Percentiles rank a stretch among this genome's conserved stretches.
These are phyloP conservation scores for Tetrapisispora arboricola DNA, from an alignment of 805 yeast genomes.

Conservation along the genomic window DNA sequence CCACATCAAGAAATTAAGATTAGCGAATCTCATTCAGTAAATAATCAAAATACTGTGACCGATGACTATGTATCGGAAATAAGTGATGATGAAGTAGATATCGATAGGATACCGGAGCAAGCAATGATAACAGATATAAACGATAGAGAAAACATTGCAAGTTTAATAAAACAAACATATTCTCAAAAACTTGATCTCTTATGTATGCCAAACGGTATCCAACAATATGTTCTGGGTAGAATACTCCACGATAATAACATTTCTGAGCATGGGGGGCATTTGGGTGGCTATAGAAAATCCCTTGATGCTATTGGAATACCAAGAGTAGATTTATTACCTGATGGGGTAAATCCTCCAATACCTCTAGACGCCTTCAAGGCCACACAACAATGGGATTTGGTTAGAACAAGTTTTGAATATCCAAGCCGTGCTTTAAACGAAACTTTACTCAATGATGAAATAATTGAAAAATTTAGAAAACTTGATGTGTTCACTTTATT, in stretches of 20 bases:
- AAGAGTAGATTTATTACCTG: constrained; percentile 19
- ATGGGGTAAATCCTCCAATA: constrained; percentile 27
- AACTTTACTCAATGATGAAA: constrained; percentile 6
- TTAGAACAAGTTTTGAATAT: no score
- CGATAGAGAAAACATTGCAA: constrained; percentile 5
- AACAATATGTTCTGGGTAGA: constrained; percentile 26
- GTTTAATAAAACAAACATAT: constrained; percentile 9
- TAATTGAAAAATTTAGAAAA: constrained; percentile 21
- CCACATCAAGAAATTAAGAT: no score
- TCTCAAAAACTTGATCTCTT: constrained; percentile 15
- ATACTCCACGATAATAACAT: constrained; percentile 17
- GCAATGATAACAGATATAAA: constrained; percentile 2
- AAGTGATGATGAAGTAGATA: constrained; percentile 21
- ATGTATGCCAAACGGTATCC: constrained; percentile 26
- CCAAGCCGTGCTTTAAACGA: no score
- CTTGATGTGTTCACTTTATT: constrained; percentile 32
- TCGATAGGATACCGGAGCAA: constrained; percentile 4
- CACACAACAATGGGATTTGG: constrained; percentile 27
- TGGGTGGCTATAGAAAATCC: constrained; percentile 24
- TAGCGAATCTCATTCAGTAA: no score
- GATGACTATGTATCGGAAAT: constrained; percentile 13
- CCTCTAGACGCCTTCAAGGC: constrained; percentile 29
- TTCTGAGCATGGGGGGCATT: constrained; percentile 14
- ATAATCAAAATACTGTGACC: background rate
- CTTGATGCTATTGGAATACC: constrained; percentile 20